Evolutionary conservation across 2,329 filamentous ascomycete species (phyloP), one percentile per base, ranked within the genome.

Genomic region (Sporothrix schenckii): DNA sequence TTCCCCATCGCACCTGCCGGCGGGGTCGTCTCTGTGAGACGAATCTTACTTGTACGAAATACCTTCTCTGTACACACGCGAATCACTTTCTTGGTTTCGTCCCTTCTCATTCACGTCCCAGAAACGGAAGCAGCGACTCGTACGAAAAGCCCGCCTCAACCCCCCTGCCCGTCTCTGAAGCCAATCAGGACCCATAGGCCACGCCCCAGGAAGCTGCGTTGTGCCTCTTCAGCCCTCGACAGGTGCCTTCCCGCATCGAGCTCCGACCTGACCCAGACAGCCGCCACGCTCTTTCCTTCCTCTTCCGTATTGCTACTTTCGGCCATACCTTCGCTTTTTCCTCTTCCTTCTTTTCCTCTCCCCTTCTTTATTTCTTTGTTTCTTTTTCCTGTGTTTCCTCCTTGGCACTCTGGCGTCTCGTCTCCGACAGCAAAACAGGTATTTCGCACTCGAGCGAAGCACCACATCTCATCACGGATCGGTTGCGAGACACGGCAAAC

Each of bases 151-250:
- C 24, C 66, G 39, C 34, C 39, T 67, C 19, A 13, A 24, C 16
- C 47, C 63, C 63, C 63, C 61, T 66, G 61, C 27, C 27, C 39
- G 63, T 66, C 63, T 24, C 27, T 50, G 27, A 49, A 14, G 52
- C 66, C 66, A 68, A 49, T 56, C 66, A 68, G 52, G 52, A 47
- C 16, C 50, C 66, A 58, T 34, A 54, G 16, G 34, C 50, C 30
- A 54, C 49, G 24, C 52, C 52, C 50, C 34, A 27, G 41, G 21
- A 56, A 56, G 52, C 5, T 27, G 52, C 21, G 39, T 52, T 52
- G 34, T 41, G 19, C 66, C 65, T 67, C 52, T 68, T 68, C 52
- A 58, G 66, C 52, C 52, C 65, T 67, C 66, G 24, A 44, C 24
- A 30, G 21, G 50, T 54, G 65, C 30, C 49, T 54, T 67, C 21